Percentiles rank a stretch among this genome's conserved stretches.
phyloP scores from a whole-genome alignment of 2,329 filamentous ascomycete genomes.

The Torrubiellomyces zombiae region DNA sequence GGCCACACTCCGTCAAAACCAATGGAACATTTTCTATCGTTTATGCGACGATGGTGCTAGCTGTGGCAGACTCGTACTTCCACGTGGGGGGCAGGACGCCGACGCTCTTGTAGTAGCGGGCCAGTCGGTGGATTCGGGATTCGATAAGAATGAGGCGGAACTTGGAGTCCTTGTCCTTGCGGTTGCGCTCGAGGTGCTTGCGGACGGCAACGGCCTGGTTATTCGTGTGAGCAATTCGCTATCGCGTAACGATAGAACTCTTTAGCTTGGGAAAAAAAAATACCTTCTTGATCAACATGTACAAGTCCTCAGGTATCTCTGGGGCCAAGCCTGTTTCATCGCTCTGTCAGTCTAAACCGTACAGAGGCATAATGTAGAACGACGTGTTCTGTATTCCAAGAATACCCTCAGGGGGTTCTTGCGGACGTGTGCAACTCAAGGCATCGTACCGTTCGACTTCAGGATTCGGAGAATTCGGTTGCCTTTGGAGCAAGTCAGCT shows the following conservation, averaged over 20 bases:
- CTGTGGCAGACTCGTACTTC: constrained; percentile 97
- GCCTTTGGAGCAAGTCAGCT: constrained; percentile 41
- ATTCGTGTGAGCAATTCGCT: constrained; percentile 9
- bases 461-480: constrained; percentile 99
- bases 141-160: constrained; percentile 99
- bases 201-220: constrained; percentile 83
- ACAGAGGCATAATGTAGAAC: constrained; percentile 59
- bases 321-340: constrained; percentile 90
- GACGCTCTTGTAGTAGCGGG: constrained; percentile 98
- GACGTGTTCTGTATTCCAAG: constrained; percentile 9
- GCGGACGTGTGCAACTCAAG: constrained; percentile 12
- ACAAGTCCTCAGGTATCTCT: constrained; percentile 97
- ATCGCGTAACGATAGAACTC: too few relatives aligned
- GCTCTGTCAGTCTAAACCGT: constrained; percentile 89
- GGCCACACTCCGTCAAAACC: too few relatives aligned
- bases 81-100: constrained; percentile 76
- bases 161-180: constrained; percentile 99
- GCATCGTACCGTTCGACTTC: constrained; percentile 82
- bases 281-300: constrained; percentile 99
- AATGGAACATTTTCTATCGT: too few relatives aligned
- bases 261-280: too few relatives aligned
- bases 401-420: too few relatives aligned
- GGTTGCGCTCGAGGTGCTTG: constrained; percentile 99
- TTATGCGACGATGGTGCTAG: constrained; percentile 87
- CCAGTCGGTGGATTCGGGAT: constrained; percentile 99